Percentiles rank a stretch among this genome's conserved stretches.
phyloP scores from a whole-genome alignment of 176 grass and related monocot genomes.

The Bonia amplexicaulis region DNA sequence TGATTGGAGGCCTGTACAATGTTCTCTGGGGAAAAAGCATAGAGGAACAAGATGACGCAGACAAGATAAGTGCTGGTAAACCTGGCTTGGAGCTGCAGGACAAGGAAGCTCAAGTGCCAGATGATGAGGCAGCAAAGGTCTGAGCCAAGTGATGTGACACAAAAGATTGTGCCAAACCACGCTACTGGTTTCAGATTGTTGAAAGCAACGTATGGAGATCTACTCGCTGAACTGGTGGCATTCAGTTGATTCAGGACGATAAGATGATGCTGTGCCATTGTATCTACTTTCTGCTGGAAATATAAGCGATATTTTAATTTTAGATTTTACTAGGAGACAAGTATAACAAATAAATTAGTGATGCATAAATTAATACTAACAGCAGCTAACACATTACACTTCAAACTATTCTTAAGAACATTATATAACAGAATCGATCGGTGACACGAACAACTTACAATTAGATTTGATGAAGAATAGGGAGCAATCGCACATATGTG shows the following conservation, averaged over 20 bases:
- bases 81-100: conserved; percentile 21
- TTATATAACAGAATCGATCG: too few relatives aligned
- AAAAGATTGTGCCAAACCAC: conserved; percentile 1
- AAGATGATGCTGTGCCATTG: not conserved
- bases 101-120: not conserved
- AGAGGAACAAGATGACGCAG: conserved; percentile 33
- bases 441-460: too few relatives aligned
- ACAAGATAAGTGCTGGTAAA: conserved; percentile 7
- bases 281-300: not conserved
- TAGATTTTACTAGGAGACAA: too few relatives aligned
- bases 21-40: conserved; percentile 61
- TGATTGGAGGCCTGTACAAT: conserved; percentile 56
- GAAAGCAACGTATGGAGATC: not conserved
- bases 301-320: too few relatives aligned
- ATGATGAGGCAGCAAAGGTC: conserved; percentile 31
- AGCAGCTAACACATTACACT: too few relatives aligned
- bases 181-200: conserved; percentile 8
- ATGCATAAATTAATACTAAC: too few relatives aligned
- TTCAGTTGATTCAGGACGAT: not conserved
- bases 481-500: too few relatives aligned
- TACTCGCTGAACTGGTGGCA: not conserved
- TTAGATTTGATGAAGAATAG: too few relatives aligned
- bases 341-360: too few relatives aligned
- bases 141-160: not conserved
- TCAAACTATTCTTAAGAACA: too few relatives aligned